A percentile compares a stretch with the other conserved stretches of the same genome.
These are phyloP conservation scores for Monilinia fructigena DNA, from an alignment of 2,329 filamentous ascomycete genomes.

Conservation along the genomic window DNA sequence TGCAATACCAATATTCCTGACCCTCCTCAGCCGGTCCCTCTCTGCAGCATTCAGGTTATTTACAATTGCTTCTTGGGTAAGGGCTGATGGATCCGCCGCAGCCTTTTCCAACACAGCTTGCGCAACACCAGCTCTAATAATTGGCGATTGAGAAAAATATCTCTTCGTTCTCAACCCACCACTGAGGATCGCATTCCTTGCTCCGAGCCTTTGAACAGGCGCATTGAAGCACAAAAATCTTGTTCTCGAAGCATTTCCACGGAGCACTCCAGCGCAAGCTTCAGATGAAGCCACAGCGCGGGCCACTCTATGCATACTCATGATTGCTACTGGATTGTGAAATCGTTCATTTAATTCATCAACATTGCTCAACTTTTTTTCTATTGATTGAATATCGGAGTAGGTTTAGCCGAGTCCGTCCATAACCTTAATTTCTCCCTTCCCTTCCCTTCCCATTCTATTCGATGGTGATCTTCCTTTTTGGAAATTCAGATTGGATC, in stretches of 20 bases:
- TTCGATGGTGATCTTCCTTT: background rate
- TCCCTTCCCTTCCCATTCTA: background rate
- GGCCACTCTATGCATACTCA: constrained; percentile 37
- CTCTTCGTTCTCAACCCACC: constrained; percentile 29
- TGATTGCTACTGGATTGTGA: constrained; percentile 24
- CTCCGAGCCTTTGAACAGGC: constrained; percentile 27
- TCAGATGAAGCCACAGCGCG: constrained; percentile 36
- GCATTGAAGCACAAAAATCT: constrained; percentile 39
- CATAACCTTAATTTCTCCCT: background rate
- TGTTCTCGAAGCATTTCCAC: constrained; percentile 31
- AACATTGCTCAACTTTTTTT: constrained; percentile 27
- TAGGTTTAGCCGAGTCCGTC: constrained; percentile 19
- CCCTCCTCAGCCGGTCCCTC: constrained; percentile 70
- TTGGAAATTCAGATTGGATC: background rate
- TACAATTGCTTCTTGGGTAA: constrained; percentile 37
- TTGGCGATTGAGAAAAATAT: constrained; percentile 37
- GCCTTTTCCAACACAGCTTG: constrained; percentile 40
- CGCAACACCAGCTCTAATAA: constrained; percentile 33
- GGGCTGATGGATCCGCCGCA: constrained; percentile 32
- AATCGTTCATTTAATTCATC: constrained; percentile 14
- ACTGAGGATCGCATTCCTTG: constrained; percentile 26
- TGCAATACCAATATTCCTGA: constrained; percentile 97
- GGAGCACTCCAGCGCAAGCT: constrained; percentile 30
- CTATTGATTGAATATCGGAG: constrained; percentile 17
- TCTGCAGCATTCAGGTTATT: constrained; percentile 59